Evolutionary conservation across 1,284 basidiomycete genomes (phyloP), one percentile per base, ranked within the genome.

Genomic region (Ustilago curta): DNA sequence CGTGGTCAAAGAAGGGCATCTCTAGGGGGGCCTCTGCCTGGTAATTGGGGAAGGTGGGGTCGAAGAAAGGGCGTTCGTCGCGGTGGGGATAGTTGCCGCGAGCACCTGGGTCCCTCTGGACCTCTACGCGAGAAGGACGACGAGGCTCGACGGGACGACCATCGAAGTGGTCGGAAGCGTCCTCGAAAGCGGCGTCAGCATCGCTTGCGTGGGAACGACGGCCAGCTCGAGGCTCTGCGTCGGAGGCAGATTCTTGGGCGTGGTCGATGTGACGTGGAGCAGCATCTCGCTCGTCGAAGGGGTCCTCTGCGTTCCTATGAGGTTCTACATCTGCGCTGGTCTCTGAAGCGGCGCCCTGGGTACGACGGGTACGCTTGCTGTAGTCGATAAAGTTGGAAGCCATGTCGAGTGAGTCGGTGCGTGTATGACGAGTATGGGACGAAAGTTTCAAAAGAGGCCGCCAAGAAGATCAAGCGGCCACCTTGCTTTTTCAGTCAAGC

Each of bases 1-100:
- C 71, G 47, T 84, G 83, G 67, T 82, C 75, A 60, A 83, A 83
- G 62, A 83, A 84, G 31, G 78, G 72, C 76, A 79, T 79, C 64
- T 79, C 76, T n/a, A 79, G 71, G 1, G 71, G 72, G 25, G 66
- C 65, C 31, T 79, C 76, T 16, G 65, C 69, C 44, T 77, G 65
- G 53, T 75, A 77, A 35, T 55, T 59, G 57, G 67, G 67, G 49
- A 79, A 79, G 31, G 67, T 70, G n/a, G 78, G 78, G 59, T 79
- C 78, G 56, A 79, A 79, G 62, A 79, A 79, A 23, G 68, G 47
- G 6, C 48, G 29, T 47, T 70, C 64, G 21, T 73, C 67, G 18
- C 57, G 53, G 32, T 62, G 59, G 43, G 56, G 52, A 23, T 70
- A 70, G 19, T 45, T 25, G 27, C 52, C 59, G 2, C 43, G 23